These are phyloP conservation scores for Neonothopanus nambi DNA, from an alignment of 1,284 basidiomycete species.

Conservation along the genomic window DNA sequence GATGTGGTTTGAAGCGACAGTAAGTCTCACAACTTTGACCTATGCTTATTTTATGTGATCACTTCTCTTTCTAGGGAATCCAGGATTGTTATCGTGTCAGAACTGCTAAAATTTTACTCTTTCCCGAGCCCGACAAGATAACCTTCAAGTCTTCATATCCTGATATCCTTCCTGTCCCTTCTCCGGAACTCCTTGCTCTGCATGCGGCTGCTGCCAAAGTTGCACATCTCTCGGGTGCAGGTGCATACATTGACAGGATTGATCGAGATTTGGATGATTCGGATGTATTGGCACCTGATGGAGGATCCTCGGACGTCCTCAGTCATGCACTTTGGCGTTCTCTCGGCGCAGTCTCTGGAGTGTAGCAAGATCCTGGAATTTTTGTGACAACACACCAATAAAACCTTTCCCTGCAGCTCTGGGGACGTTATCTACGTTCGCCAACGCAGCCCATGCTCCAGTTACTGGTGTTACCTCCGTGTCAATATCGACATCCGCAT, in stretches of 20 bases:
- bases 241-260: conserved; percentile 27
- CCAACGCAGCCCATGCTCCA: no score
- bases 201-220: conserved; percentile 30
- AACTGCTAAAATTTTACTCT: neutral
- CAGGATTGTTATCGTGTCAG: neutral
- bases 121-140: neutral
- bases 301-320: no score
- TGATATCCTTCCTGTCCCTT: conserved; percentile 13
- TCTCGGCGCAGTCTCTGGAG: no score
- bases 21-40: conserved; percentile 16
- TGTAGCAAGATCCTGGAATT: conserved; percentile 72
- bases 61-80: neutral
- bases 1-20: conserved; percentile 31
- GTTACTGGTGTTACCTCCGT: no score
- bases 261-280: no score
- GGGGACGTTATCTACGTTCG: conserved; percentile 28
- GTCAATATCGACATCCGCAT: no score
- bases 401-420: conserved; percentile 51
- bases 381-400: conserved; percentile 57
- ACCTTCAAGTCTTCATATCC: conserved; percentile 10
- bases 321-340: no score
- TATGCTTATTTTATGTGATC: neutral
- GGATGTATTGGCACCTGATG: no score
- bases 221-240: conserved; percentile 31
- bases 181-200: conserved; percentile 17